Base-by-base conservation (phyloP, 495 filamentous ascomycete genomes). In the Aspergillus kassunensis region DNA sequence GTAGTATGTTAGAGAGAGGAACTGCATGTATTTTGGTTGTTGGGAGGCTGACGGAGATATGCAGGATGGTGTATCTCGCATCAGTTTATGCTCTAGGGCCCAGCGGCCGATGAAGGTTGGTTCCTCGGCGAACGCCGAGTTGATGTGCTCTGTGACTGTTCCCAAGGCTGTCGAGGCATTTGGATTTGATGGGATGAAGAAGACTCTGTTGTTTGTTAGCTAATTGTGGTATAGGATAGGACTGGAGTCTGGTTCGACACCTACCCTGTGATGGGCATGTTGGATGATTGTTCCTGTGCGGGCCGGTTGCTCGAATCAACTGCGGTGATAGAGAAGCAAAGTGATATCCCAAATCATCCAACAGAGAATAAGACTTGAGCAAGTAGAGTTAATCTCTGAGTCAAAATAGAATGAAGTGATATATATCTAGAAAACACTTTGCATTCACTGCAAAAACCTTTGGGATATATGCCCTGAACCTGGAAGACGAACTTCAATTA, bases 1-100 rank as follows among this genome's bases (percentile, higher is more conserved):
- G 56, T 72, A 67, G 48, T 74, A 65, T 18, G 60, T 62, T 33
- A 75, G 55, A 6, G 66, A 71, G 34, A 77, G 69, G 43, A 77
- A 72, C 52, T 77, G 74, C 65, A 76, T 67, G 47, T 71, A 77
- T 18, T 70, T 63, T 29, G 66, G 55, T 19, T 56, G 55, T 34
- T 68, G 65, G 23, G 60, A 63, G n/a, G 63, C 45, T 8, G 66
- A 62, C 6, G 60, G 49, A 0, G 74, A 66, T 4, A 77, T 58
- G 16, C 72, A 69, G 10, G 72, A 73, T 6, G 69, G 72, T 4
- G 74, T 77, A 43, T 77, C 74, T 27, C 68, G 66, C 64, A 77
- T 69, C 3, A 77, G 61, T 48, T 72, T 74, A 53, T 77, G 72
- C 23, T 74, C 70, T 19, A 76, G 58, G 15, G 51, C 56, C 71